Percentiles rank a stretch among this genome's conserved stretches.
phyloP scores from a whole-genome alignment of 208 protist genomes.

The Leishmania lainsoni region DNA sequence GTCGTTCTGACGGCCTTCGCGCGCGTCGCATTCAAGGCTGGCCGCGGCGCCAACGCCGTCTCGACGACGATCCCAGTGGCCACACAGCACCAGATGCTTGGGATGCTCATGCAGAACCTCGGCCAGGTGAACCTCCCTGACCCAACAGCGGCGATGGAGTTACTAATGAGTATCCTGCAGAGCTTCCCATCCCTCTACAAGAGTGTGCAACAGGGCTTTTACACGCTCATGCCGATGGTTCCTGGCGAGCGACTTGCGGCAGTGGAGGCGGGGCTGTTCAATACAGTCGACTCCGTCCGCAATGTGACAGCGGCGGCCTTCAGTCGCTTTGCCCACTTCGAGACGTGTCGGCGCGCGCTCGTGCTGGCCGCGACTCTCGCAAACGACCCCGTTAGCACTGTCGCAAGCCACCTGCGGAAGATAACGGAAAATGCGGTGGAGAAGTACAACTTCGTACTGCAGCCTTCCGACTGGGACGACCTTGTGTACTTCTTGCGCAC shows the following conservation, averaged over 20 bases:
- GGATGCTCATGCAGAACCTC: conserved; percentile 82
- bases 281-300: conserved; percentile 67
- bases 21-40: conserved; percentile 83
- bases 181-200: conserved; percentile 85
- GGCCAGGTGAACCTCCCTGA: conserved; percentile 62
- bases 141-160: conserved; percentile 69
- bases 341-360: conserved; percentile 72
- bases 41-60: conserved; percentile 67
- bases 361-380: conserved; percentile 70
- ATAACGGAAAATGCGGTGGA: conserved; percentile 38
- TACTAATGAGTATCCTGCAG: conserved; percentile 73
- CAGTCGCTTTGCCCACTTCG: conserved; percentile 80
- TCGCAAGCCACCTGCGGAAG: conserved; percentile 40
- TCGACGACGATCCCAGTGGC: conserved; percentile 85
- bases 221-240: conserved; percentile 81
- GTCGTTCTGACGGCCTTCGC: conserved; percentile 74
- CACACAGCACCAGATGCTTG: conserved; percentile 89
- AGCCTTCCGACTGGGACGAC: conserved; percentile 75
- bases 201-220: conserved; percentile 83
- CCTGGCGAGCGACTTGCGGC: conserved; percentile 50
- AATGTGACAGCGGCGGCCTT: conserved; percentile 75
- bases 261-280: conserved; percentile 74
- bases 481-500: conserved; percentile 75
- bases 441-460: conserved; percentile 55
- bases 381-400: conserved; percentile 41